Evolutionary conservation across 305 asterid genomes (phyloP).

Genomic region (Plantago rigida): DNA sequence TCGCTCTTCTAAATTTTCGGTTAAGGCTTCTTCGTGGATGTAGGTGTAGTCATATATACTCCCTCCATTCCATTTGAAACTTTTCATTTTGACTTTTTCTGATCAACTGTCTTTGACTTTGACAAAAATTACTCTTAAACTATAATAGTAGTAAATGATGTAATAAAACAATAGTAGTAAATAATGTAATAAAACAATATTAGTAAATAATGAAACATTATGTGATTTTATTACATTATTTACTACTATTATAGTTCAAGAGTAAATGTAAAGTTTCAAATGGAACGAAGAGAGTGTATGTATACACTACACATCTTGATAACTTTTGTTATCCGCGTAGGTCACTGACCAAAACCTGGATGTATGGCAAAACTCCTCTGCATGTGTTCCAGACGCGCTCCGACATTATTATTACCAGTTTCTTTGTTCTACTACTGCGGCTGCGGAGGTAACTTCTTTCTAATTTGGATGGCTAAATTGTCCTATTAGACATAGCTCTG

Average conservation of each 20-base stretch:
- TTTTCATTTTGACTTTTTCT: no score
- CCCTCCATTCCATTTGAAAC: no score
- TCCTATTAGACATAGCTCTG: slow-evolving; percentile 1
- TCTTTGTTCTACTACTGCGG: slow-evolving; percentile 79
- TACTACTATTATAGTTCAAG: no score
- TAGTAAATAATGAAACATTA: no score
- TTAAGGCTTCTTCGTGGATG: slow-evolving; percentile 15
- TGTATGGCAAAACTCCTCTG: slow-evolving; percentile 69
- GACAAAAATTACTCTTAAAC: no score
- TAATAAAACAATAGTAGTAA: no score
- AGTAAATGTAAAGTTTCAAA: no score
- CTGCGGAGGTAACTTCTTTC: slow-evolving; percentile 65
- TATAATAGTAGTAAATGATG: no score
- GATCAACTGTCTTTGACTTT: no score
- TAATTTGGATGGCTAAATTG: not conserved
- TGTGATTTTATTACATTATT: no score
- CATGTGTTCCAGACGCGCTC: slow-evolving; percentile 82
- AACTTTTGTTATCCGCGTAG: slow-evolving; percentile 36
- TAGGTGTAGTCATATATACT: not conserved
- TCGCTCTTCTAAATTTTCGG: slow-evolving; percentile 11
- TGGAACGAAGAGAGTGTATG: not conserved
- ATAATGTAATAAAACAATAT: no score
- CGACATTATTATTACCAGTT: slow-evolving; percentile 90
- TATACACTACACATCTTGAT: slow-evolving; percentile 12
- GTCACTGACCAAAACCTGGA: slow-evolving; percentile 85